Conservation (phyloP, 1,284 basidiomycete species). For the Acaromyces ingoldii region DNA sequence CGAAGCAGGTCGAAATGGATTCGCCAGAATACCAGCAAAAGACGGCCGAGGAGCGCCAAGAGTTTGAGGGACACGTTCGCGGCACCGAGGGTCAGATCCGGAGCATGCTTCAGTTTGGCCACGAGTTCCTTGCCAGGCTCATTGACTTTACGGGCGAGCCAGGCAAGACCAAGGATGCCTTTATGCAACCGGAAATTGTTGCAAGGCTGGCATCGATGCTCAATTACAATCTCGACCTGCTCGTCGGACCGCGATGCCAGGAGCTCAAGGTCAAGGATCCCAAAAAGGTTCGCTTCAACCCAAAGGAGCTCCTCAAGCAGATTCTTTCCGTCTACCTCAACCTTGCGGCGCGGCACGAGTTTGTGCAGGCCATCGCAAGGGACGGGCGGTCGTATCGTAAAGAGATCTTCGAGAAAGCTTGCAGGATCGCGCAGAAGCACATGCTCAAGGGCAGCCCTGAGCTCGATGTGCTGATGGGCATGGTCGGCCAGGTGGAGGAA, state of each 20-base stretch:
- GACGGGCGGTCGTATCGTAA: slow-evolving; percentile 88
- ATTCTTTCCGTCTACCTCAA: slow-evolving; percentile 89
- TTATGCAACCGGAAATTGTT: slow-evolving; percentile 95
- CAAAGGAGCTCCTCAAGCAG: slow-evolving; percentile 74
- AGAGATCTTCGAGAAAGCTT: slow-evolving; percentile 76
- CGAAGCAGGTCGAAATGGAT: slow-evolving; percentile 80
- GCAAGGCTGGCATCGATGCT: slow-evolving; percentile 93
- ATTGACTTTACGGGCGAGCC: slow-evolving; percentile 81
- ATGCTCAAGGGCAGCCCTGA: slow-evolving; percentile 75
- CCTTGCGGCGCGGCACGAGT: slow-evolving; percentile 71
- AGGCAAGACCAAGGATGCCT: slow-evolving; percentile 68
- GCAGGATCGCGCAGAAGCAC: slow-evolving; percentile 64
- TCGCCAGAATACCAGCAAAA: slow-evolving; percentile 62
- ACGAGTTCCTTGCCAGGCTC: slow-evolving; percentile 80
- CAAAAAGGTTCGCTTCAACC: slow-evolving; percentile 85
- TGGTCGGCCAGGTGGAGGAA: slow-evolving; percentile 80
- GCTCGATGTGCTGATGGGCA: slow-evolving; percentile 66
- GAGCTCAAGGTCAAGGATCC: slow-evolving; percentile 80
- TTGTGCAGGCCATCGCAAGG: slow-evolving; percentile 80
- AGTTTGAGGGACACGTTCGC: slow-evolving; percentile 73
- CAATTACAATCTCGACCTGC: slow-evolving; percentile 84
- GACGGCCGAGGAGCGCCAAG: slow-evolving; percentile 69
- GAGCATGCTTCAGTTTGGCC: slow-evolving; percentile 77
- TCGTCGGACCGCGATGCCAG: slow-evolving; percentile 76
- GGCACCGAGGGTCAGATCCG: slow-evolving; percentile 75